phyloP scores from a whole-genome alignment of 176 grass and related monocot species.

The Hordeum marinum region DNA sequence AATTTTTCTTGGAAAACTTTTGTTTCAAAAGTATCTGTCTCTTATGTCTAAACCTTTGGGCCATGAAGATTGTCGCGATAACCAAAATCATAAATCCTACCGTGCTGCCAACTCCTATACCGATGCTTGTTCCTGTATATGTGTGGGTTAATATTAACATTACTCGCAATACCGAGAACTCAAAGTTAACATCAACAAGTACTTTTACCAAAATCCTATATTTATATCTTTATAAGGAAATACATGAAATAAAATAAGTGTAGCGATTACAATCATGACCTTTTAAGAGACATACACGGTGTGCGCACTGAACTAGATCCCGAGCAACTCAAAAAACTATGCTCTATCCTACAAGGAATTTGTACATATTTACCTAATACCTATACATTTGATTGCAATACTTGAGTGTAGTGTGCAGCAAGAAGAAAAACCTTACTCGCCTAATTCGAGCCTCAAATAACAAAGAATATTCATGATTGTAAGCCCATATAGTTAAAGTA shows the following conservation, averaged over 20 bases:
- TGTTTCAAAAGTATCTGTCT: neutral
- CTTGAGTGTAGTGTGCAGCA: neutral
- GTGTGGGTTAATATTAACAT: neutral
- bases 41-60: neutral
- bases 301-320: too few relatives aligned
- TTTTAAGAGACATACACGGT: neutral
- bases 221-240: neutral
- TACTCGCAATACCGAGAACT: neutral
- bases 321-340: neutral
- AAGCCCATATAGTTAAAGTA: neutral
- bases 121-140: neutral
- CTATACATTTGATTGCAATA: neutral
- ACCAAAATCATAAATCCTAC: neutral
- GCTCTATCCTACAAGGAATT: neutral
- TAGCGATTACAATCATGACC: neutral
- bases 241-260: neutral
- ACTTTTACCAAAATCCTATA: neutral
- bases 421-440: neutral
- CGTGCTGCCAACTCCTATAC: neutral
- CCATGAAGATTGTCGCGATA: neutral
- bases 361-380: neutral
- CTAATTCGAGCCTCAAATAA: neutral
- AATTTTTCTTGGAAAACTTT: neutral
- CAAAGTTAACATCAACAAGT: neutral
- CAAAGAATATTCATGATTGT: neutral